Conservation (phyloP, 805 yeast genomes). For the Spathaspora boniae region DNA sequence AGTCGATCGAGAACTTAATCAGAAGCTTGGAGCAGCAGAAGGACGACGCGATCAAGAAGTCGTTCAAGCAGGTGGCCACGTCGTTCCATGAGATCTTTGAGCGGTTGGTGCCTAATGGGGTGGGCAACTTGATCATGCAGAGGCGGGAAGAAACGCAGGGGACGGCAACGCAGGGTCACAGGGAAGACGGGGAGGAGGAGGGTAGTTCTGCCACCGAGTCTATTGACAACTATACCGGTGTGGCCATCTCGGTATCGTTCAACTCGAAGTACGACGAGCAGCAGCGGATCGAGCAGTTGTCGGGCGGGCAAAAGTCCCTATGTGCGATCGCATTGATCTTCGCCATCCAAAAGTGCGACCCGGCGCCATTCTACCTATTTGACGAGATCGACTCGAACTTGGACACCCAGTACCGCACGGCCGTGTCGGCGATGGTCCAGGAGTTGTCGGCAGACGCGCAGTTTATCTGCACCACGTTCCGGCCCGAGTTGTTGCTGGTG, state of each 20-base stretch:
- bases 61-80: constrained; percentile 71
- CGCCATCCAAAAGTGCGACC: constrained; percentile 93
- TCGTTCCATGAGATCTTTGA: constrained; percentile 76
- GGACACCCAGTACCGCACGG: constrained; percentile 85
- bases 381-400: constrained; percentile 97
- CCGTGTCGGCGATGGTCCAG: constrained; percentile 76
- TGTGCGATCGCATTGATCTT: constrained; percentile 92
- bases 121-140: constrained; percentile 70
- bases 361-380: constrained; percentile 93
- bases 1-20: constrained; percentile 71
- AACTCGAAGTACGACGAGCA: constrained; percentile 84
- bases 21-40: constrained; percentile 70
- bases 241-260: constrained; percentile 84
- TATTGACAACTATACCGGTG: constrained; percentile 69
- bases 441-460: constrained; percentile 69
- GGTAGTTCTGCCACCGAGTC: constrained; percentile 12
- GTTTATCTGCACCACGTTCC: constrained; percentile 93
- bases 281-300: constrained; percentile 81
- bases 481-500: constrained; percentile 79
- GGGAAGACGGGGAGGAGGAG: not conserved
- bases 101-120: constrained; percentile 78
- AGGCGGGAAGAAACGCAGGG: constrained; percentile 26
- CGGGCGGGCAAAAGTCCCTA: constrained; percentile 97
- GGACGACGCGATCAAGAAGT: constrained; percentile 73
- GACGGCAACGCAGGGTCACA: constrained; percentile 14